Percentiles rank a stretch among this genome's conserved stretches.
Evolutionary conservation across 257 asterid species (phyloP).

Genomic region (Ehretia macrophylla): DNA sequence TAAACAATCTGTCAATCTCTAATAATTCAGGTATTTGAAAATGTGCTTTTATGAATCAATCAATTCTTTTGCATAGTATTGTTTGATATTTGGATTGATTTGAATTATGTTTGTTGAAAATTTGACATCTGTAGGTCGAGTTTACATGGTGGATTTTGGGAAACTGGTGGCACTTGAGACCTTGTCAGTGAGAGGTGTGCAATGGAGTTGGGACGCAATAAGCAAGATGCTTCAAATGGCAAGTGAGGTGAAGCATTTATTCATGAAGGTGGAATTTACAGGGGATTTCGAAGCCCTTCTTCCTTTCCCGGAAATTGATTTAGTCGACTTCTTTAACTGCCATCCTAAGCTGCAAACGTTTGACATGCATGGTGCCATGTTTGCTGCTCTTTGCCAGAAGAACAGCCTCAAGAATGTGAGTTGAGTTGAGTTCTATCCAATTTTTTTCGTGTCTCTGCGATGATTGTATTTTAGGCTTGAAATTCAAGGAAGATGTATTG

Average conservation of each 20-base stretch:
- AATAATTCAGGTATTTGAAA: constrained; percentile 61
- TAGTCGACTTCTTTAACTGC: constrained; percentile 87
- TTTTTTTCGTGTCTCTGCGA: background rate
- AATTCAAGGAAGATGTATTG: background rate
- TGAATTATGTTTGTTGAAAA: background rate
- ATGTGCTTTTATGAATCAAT: background rate
- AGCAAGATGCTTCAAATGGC: constrained; percentile 79
- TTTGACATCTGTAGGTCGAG: constrained; percentile 48
- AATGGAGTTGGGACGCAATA: constrained; percentile 93
- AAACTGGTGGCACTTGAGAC: constrained; percentile 70
- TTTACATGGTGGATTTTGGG: constrained; percentile 67
- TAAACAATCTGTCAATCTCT: constrained; percentile 65
- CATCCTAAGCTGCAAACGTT: constrained; percentile 78
- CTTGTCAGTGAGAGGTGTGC: constrained; percentile 77
- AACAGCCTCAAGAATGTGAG: constrained; percentile 91
- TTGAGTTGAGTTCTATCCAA: background rate
- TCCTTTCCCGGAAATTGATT: constrained; percentile 87
- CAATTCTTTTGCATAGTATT: no score
- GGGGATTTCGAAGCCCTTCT: constrained; percentile 63
- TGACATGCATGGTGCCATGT: constrained; percentile 96
- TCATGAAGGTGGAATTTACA: constrained; percentile 93
- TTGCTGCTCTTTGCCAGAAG: constrained; percentile 95
- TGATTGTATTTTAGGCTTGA: background rate
- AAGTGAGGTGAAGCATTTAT: constrained; percentile 81
- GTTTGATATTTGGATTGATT: no score